A percentile compares a stretch with the other conserved stretches of the same genome.
Evolutionary conservation across 2,329 filamentous ascomycete genomes (phyloP).

Genomic region (Phyllosticta capitalensis): DNA sequence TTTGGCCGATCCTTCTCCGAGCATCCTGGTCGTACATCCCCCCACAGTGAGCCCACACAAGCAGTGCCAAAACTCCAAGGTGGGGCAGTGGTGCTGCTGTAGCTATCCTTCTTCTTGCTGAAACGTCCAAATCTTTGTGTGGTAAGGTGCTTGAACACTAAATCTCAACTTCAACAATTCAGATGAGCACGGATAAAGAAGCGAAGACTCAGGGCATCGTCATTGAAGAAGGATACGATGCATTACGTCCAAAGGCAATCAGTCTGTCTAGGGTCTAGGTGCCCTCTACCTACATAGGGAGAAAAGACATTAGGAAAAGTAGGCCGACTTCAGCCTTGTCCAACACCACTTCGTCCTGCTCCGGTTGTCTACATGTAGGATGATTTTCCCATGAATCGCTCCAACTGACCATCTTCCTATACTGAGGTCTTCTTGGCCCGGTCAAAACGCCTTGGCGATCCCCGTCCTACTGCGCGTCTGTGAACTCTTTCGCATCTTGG

Average conservation of each 20-base stretch:
- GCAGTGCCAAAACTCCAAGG: too few relatives aligned
- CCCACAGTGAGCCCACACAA: too few relatives aligned
- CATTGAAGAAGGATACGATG: not conserved
- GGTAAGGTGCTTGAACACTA: too few relatives aligned
- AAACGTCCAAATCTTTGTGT: too few relatives aligned
- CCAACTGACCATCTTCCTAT: not conserved
- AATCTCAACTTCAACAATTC: too few relatives aligned
- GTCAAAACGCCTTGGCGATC: not conserved
- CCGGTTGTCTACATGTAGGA: too few relatives aligned
- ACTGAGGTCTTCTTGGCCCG: not conserved
- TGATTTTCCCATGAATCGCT: too few relatives aligned
- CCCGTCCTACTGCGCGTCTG: conserved; percentile 1
- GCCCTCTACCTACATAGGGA: not conserved
- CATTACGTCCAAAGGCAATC: not conserved
- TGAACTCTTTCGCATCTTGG: conserved; percentile 62
- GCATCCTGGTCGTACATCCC: not conserved
- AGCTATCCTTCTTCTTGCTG: too few relatives aligned
- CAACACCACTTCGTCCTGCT: not conserved
- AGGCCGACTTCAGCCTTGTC: not conserved
- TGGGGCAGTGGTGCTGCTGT: too few relatives aligned
- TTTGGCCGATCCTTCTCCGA: not conserved
- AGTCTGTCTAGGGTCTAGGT: not conserved
- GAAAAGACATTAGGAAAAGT: not conserved
- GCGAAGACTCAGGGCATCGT: too few relatives aligned
- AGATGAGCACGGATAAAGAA: too few relatives aligned